phyloP scores from a whole-genome alignment of 2,329 filamentous ascomycete genomes.

The Ophiostoma perfectum region DNA sequence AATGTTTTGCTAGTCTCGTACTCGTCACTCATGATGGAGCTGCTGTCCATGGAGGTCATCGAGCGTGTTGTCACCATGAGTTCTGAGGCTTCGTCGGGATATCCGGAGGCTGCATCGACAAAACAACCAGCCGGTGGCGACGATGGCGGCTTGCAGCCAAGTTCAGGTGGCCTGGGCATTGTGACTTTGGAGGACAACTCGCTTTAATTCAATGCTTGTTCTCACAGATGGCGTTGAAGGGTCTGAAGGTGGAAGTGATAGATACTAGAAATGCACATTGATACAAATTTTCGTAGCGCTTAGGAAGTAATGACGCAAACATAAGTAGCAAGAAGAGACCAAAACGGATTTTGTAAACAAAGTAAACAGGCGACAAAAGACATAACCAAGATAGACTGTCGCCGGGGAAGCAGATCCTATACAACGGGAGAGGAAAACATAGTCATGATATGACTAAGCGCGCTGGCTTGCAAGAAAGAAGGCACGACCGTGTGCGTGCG shows the following conservation, averaged over 20 bases:
- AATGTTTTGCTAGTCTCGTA: background rate
- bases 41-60: background rate
- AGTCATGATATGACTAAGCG: background rate
- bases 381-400: background rate
- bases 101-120: background rate
- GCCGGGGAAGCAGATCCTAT: background rate
- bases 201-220: background rate
- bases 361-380: too few species aligned
- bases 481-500: background rate
- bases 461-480: background rate
- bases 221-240: background rate
- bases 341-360: background rate
- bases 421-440: background rate
- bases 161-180: background rate
- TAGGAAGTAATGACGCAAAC: background rate
- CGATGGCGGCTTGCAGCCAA: background rate
- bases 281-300: background rate
- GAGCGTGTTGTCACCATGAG: background rate
- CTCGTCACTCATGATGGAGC: background rate
- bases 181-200: background rate
- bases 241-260: background rate
- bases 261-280: background rate
- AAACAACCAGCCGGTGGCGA: background rate
- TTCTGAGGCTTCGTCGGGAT: background rate
- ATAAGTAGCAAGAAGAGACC: background rate